Conservation (phyloP, 768 basidiomycete species). For the Cubamyces lactineus region DNA sequence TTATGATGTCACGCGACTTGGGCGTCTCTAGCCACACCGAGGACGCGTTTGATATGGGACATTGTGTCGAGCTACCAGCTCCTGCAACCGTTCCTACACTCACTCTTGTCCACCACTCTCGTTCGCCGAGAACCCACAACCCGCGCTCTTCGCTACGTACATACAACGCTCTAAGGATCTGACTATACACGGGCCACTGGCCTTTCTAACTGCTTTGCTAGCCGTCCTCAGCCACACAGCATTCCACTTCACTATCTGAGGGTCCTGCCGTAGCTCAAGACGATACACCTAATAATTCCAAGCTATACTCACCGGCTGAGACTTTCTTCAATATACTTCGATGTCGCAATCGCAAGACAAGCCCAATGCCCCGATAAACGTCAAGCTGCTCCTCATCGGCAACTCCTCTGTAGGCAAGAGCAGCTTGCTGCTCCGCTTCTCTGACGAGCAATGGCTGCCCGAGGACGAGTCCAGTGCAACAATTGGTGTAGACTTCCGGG, state of each 20-base stretch:
- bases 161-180: no score
- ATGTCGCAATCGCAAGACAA: slow-evolving; percentile 25
- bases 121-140: not conserved
- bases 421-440: slow-evolving; percentile 90
- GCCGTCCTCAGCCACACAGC: no score
- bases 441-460: slow-evolving; percentile 93
- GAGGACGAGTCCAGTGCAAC: slow-evolving; percentile 89
- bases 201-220: no score
- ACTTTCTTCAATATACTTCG: not conserved
- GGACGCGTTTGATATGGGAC: slow-evolving; percentile 1
- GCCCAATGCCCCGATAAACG: slow-evolving; percentile 56
- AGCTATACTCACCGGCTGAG: no score
- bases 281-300: not conserved
- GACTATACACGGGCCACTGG: no score
- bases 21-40: not conserved
- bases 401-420: slow-evolving; percentile 94
- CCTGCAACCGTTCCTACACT: not conserved
- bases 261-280: not conserved
- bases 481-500: slow-evolving; percentile 85
- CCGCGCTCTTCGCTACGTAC: no score
- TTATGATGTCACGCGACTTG: slow-evolving; percentile 25
- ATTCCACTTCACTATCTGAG: no score
- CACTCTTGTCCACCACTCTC: not conserved
- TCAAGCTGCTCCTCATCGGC: slow-evolving; percentile 84
- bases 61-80: slow-evolving; percentile 10